Conservation (phyloP, 2,329 filamentous ascomycete species). For the Elsinoe necatrix region DNA sequence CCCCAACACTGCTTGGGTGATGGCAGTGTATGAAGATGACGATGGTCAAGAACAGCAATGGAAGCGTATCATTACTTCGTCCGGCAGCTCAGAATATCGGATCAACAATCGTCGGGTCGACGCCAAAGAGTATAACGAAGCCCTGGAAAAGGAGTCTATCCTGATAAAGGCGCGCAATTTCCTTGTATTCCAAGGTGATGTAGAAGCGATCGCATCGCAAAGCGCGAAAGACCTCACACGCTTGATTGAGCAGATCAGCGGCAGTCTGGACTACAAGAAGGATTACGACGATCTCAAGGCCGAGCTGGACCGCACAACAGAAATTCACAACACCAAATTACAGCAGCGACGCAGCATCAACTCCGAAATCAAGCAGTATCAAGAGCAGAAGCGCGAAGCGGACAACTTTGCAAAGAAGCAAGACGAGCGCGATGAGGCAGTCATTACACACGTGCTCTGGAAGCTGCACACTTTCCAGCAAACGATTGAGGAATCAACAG, state of each 20-base stretch:
- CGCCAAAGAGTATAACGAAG: conserved; percentile 86
- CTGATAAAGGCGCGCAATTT: conserved; percentile 97
- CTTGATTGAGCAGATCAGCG: conserved; percentile 94
- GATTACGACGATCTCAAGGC: conserved; percentile 88
- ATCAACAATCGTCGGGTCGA: conserved; percentile 89
- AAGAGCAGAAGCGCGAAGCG: conserved; percentile 91
- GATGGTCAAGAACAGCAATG: conserved; percentile 89
- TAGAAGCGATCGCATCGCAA: conserved; percentile 92
- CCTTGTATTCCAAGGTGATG: conserved; percentile 95
- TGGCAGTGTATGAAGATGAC: conserved; percentile 98
- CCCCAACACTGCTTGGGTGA: conserved; percentile 94
- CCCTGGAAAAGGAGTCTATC: conserved; percentile 88
- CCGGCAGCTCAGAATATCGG: conserved; percentile 86
- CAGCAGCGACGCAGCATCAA: conserved; percentile 89
- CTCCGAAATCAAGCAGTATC: conserved; percentile 94
- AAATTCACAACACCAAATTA: conserved; percentile 81
- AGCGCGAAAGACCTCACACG: conserved; percentile 88
- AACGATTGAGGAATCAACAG: conserved; percentile 83
- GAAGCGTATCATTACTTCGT: conserved; percentile 87
- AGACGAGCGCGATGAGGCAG: conserved; percentile 80
- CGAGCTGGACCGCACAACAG: conserved; percentile 75
- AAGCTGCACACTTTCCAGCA: conserved; percentile 94
- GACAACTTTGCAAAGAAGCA: conserved; percentile 88
- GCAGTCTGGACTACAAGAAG: conserved; percentile 85
- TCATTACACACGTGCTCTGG: conserved; percentile 91